Evolutionary conservation across 2,329 filamentous ascomycete species (phyloP).

Genomic region (Cladophialophora exuberans): DNA sequence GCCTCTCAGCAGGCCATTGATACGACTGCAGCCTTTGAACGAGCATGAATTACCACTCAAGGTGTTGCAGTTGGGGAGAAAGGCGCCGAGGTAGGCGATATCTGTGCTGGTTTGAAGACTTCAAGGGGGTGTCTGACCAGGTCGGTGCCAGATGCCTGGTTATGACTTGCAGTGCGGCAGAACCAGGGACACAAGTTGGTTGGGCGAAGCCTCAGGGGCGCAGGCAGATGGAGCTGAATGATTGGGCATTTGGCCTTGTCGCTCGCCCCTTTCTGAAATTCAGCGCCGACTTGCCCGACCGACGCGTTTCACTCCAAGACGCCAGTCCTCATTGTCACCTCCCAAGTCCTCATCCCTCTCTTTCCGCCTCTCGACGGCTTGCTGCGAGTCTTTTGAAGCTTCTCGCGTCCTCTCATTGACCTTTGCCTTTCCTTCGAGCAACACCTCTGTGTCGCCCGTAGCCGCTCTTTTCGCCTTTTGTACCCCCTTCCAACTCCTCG

Average conservation of each 20-base stretch:
- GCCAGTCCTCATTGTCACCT: background rate
- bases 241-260: constrained; percentile 16
- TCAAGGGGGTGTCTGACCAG: too few relatives aligned
- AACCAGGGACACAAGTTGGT: background rate
- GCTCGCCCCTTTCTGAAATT: constrained; percentile 21
- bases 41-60: too few relatives aligned
- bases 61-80: too few relatives aligned
- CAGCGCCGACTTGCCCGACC: constrained; percentile 1
- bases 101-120: too few relatives aligned
- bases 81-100: too few relatives aligned
- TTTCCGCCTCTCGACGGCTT: too few relatives aligned
- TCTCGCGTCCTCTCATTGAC: constrained; percentile 21
- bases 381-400: background rate
- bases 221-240: background rate
- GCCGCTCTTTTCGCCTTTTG: constrained; percentile 19
- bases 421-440: constrained; percentile 39
- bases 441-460: constrained; percentile 21
- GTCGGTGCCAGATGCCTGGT: too few relatives aligned
- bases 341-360: background rate
- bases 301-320: constrained; percentile 24
- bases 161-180: background rate
- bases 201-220: constrained; percentile 1
- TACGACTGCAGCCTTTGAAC: too few relatives aligned
- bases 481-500: constrained; percentile 19
- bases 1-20: too few relatives aligned